A percentile compares a stretch with the other conserved stretches of the same genome.
Conservation (phyloP, 2,329 filamentous ascomycete genomes). For the Pezicula rhizophila region DNA sequence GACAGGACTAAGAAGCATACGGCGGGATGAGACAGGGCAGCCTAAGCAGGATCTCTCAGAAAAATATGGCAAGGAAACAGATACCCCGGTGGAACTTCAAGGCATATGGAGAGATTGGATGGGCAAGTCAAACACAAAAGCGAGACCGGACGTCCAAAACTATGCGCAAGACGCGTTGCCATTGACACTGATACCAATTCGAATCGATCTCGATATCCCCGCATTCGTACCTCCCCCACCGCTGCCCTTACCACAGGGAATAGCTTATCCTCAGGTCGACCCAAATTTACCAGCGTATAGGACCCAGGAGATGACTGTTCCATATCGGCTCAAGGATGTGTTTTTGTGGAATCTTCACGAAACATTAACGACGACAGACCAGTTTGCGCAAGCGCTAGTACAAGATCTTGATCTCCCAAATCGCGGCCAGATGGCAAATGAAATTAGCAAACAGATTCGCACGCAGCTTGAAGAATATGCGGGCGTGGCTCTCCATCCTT, state of each 20-base stretch:
- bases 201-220: constrained; percentile 89
- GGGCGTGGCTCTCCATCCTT: constrained; percentile 83
- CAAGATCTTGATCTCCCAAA: constrained; percentile 90
- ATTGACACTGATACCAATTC: constrained; percentile 87
- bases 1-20: constrained; percentile 76
- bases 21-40: constrained; percentile 65
- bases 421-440: constrained; percentile 59
- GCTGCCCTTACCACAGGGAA: constrained; percentile 57
- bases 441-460: constrained; percentile 90
- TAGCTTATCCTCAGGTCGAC: constrained; percentile 54
- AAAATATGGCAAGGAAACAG: constrained; percentile 78
- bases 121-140: constrained; percentile 54
- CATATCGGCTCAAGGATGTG: constrained; percentile 87
- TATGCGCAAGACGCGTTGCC: constrained; percentile 69
- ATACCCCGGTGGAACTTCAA: constrained; percentile 73
- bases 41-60: constrained; percentile 61
- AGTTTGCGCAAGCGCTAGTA: constrained; percentile 86
- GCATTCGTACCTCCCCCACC: constrained; percentile 64
- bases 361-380: constrained; percentile 85
- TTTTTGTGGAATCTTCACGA: constrained; percentile 98
- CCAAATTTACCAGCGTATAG: constrained; percentile 73
- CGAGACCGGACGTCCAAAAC: constrained; percentile 53
- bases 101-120: constrained; percentile 96
- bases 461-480: constrained; percentile 95
- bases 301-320: constrained; percentile 70